phyloP scores from a whole-genome alignment of 1,139 yeast genomes.

The Yamadazyma taylorii region DNA sequence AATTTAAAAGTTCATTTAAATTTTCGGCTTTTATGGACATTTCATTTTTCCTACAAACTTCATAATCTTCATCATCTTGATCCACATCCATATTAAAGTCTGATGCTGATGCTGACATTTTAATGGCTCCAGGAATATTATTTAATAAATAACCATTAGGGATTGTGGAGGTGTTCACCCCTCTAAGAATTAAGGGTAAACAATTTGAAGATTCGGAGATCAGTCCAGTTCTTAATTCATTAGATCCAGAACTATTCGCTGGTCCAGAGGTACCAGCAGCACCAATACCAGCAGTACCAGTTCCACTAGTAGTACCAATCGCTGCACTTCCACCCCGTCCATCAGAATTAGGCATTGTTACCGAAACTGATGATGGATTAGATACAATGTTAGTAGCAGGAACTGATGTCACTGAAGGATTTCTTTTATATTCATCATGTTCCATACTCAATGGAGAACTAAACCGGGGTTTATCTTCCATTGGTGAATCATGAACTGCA shows the following conservation, averaged over 20 bases:
- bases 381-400: not conserved
- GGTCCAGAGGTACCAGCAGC: too few relatives aligned
- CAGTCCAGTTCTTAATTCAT: slow-evolving; percentile 5
- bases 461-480: slow-evolving; percentile 14
- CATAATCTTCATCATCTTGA: slow-evolving; percentile 40
- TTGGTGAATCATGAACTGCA: slow-evolving; percentile 22
- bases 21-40: slow-evolving; percentile 29
- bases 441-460: slow-evolving; percentile 17
- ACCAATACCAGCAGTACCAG: not conserved
- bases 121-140: slow-evolving; percentile 25
- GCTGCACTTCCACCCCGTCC: not conserved
- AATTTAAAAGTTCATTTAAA: slow-evolving; percentile 34
- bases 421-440: slow-evolving; percentile 14
- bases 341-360: not conserved
- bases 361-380: not conserved
- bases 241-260: too few relatives aligned
- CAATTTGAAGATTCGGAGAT: slow-evolving; percentile 49
- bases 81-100: slow-evolving; percentile 37
- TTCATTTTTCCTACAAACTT: slow-evolving; percentile 28
- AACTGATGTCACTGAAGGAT: slow-evolving; percentile 7
- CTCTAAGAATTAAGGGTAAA: slow-evolving; percentile 62
- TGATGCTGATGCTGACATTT: slow-evolving; percentile 19
- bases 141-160: slow-evolving; percentile 50
- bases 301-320: not conserved
- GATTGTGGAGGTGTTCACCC: slow-evolving; percentile 59